These are phyloP conservation scores for Pseudogymnoascus sp. DNA, from an alignment of 2,329 filamentous ascomycete genomes.

Conservation along the genomic window DNA sequence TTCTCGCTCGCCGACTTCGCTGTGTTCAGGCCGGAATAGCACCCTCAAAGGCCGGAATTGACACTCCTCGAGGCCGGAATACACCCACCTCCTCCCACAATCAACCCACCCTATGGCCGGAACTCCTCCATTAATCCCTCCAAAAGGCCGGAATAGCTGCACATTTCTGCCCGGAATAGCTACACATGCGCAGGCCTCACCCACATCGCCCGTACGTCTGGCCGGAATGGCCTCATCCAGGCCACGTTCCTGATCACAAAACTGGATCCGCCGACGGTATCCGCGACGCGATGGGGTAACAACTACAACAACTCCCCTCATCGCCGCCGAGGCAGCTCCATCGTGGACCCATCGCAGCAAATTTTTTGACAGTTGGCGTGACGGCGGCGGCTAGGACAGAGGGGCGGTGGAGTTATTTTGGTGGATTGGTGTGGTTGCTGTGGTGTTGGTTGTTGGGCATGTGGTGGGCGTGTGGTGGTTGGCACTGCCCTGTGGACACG, in stretches of 20 bases:
- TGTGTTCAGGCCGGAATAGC: background rate
- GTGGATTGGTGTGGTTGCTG: background rate
- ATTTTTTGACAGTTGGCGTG: slow-evolving; percentile 8
- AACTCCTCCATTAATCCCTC: background rate
- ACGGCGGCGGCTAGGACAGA: background rate
- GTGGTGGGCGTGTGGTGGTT: background rate
- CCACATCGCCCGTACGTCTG: background rate
- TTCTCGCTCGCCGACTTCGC: background rate
- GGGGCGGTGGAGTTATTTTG: background rate
- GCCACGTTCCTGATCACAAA: background rate
- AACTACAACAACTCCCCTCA: background rate
- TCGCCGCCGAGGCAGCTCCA: background rate
- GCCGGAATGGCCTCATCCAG: background rate
- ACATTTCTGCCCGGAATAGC: background rate
- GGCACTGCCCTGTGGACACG: background rate
- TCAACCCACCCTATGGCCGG: background rate
- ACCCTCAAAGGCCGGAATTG: background rate
- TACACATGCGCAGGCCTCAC: background rate
- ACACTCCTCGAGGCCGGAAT: background rate
- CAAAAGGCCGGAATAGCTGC: background rate
- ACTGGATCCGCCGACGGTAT: slow-evolving; percentile 3
- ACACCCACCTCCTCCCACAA: background rate
- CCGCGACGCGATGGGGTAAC: slow-evolving; percentile 7
- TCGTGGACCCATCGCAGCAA: background rate
- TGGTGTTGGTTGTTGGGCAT: background rate